These are phyloP conservation scores for Termitomyces sp. DNA, from an alignment of 768 basidiomycete species.

Conservation along the genomic window DNA sequence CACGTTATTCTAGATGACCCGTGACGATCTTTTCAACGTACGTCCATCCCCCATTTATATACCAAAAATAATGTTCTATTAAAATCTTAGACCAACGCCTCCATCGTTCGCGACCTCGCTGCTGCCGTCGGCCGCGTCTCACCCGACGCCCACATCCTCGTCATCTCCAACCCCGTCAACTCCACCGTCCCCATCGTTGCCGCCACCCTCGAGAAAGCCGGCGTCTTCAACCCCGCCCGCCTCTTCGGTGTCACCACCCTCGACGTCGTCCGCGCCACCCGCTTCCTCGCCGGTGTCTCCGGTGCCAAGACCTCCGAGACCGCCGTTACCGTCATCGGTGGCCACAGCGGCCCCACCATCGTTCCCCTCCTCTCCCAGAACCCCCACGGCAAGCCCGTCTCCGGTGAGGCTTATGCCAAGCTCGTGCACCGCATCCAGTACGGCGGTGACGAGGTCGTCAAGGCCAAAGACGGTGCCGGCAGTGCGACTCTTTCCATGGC, in stretches of 20 bases:
- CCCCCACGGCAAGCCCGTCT: slow-evolving; percentile 59
- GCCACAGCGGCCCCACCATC: slow-evolving; percentile 97
- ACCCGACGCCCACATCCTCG: slow-evolving; percentile 88
- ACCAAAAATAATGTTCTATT: neutral
- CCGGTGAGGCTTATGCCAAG: slow-evolving; percentile 68
- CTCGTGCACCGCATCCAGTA: slow-evolving; percentile 94
- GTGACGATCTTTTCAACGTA: slow-evolving; percentile 95
- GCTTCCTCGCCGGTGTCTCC: slow-evolving; percentile 76
- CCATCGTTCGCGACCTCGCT: slow-evolving; percentile 95
- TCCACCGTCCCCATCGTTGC: slow-evolving; percentile 98
- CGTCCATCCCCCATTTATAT: slow-evolving; percentile 20
- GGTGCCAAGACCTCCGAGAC: slow-evolving; percentile 62
- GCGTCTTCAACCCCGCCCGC: slow-evolving; percentile 84
- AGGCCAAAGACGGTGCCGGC: slow-evolving; percentile 95
- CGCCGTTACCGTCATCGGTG: slow-evolving; percentile 83
- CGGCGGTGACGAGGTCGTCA: slow-evolving; percentile 97
- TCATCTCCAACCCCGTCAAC: slow-evolving; percentile 99
- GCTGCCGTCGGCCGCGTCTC: slow-evolving; percentile 78
- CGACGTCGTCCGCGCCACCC: slow-evolving; percentile 93
- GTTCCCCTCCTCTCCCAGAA: slow-evolving; percentile 92
- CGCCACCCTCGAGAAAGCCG: slow-evolving; percentile 83
- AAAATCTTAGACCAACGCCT: slow-evolving; percentile 78
- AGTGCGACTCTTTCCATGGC: slow-evolving; percentile 96
- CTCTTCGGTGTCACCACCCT: slow-evolving; percentile 98
- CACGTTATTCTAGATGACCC: slow-evolving; percentile 68